Evolutionary conservation across 129 eudicot species (phyloP), one percentile per base, ranked within the genome.

Genomic region (Pseudognaphalium luteoalbum): DNA sequence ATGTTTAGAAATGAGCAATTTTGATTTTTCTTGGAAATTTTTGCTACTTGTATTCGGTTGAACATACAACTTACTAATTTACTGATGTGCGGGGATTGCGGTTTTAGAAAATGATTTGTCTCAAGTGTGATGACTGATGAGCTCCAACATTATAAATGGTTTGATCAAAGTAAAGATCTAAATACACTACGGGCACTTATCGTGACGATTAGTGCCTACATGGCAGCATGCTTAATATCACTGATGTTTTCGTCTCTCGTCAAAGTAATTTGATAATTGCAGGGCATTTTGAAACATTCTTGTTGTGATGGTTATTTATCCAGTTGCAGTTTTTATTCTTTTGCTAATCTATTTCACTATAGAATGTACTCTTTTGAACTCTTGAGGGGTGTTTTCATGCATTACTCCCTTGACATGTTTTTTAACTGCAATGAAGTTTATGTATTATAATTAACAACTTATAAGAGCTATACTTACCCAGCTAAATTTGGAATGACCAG

Each of bases 401-500:
- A 17, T 33, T 4, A 29, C 28, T 65, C 47, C 44, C 69, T 67
- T 19, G 54, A 19, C 54, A 68, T 39, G 75, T 47, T 17, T 44
- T 32, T 1, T 17, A 39, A 60, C 37, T 5, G 28, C 9, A 39
- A 7, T 60, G 47, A n/a, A 50, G 6, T 32, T 66, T 30, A n/a
- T 47, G 25, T 64, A 64, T 71, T 15, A 32, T 54, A 71, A 10
- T 6, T 47, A 14, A 14, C 34, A 56, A 66, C 42, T 65, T 65
- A 4, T 47, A 74, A 11, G 57, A 68, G 50, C 50, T 5, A 6
- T 78, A n/a, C 56, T 78, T 32, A 28, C 21, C 47, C 16, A 35
- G 41, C 54, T 76, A 16, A 57, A 25, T 58, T 39, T 69, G 69
- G 68, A 17, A 44, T 72, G 61, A 47, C 33, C 89, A 93, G 98